Conservation (phyloP, 805 yeast genomes). For the Starmerella roubikii region DNA sequence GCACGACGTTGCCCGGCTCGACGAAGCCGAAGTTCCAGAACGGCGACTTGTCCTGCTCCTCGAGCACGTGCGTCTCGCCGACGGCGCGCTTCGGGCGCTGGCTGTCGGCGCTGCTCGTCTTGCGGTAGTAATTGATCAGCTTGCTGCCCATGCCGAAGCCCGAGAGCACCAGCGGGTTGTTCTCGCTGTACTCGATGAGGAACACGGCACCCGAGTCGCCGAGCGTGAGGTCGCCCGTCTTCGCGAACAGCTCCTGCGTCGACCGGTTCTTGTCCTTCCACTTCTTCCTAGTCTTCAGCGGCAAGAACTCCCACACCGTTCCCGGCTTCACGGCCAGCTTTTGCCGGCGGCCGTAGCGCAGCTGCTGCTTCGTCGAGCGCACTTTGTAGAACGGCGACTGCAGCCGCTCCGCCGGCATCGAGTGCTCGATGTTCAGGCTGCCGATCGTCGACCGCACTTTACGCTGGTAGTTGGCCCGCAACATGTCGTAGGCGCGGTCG, state of each 20-base stretch:
- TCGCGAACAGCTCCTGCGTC: slow-evolving; percentile 55
- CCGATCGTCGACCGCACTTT: slow-evolving; percentile 89
- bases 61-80: slow-evolving; percentile 92
- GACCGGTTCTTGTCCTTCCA: slow-evolving; percentile 83
- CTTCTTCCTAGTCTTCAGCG: slow-evolving; percentile 62
- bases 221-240: slow-evolving; percentile 60
- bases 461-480: slow-evolving; percentile 76
- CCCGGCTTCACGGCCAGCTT: slow-evolving; percentile 66
- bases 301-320: slow-evolving; percentile 59
- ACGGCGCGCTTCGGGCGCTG: slow-evolving; percentile 74
- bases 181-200: slow-evolving; percentile 81
- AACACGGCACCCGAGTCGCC: slow-evolving; percentile 73
- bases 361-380: slow-evolving; percentile 46
- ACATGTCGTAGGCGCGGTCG: slow-evolving; percentile 69
- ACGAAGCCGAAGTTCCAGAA: slow-evolving; percentile 98
- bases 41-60: slow-evolving; percentile 92
- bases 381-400: slow-evolving; percentile 90
- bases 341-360: slow-evolving; percentile 71
- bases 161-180: slow-evolving; percentile 65
- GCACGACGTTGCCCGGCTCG: slow-evolving; percentile 85
- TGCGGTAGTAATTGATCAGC: slow-evolving; percentile 82
- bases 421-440: slow-evolving; percentile 78
- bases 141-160: slow-evolving; percentile 95
- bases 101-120: slow-evolving; percentile 63
- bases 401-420: slow-evolving; percentile 70